Percentiles rank a stretch among this genome's conserved stretches.
phyloP scores from a whole-genome alignment of 257 asterid species.

The Przewalskia tangutica region DNA sequence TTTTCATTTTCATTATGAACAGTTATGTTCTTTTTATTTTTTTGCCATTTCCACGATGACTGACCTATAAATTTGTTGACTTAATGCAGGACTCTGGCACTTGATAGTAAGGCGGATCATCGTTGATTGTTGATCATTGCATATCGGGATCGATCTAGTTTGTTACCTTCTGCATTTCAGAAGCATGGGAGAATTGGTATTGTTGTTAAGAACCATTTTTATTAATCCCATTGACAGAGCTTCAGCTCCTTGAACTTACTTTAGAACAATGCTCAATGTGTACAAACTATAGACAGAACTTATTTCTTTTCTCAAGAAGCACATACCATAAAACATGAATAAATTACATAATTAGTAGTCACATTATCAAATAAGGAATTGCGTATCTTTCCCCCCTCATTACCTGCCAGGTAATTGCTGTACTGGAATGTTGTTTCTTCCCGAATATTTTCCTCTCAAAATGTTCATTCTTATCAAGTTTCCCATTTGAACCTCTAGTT shows the following conservation, averaged over 20 bases:
- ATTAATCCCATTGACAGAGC: background rate
- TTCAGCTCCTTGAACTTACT: background rate
- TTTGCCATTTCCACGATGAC: background rate
- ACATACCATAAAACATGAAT: background rate
- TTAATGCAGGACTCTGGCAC: constrained; percentile 37
- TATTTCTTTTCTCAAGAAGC: background rate
- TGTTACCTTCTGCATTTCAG: constrained; percentile 8
- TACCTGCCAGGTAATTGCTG: background rate
- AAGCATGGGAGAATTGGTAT: background rate
- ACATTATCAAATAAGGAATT: background rate
- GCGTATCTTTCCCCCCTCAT: constrained; percentile 4
- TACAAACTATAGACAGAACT: background rate
- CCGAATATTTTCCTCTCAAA: background rate
- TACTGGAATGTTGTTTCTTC: background rate
- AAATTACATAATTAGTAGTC: background rate
- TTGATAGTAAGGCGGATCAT: constrained; percentile 31
- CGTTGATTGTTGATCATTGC: constrained; percentile 17
- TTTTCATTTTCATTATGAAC: background rate
- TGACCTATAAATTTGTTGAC: constrained; percentile 8
- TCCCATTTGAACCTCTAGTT: background rate
- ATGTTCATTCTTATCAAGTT: background rate
- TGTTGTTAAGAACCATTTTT: background rate
- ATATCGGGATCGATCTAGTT: constrained; percentile 3
- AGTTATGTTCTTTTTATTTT: background rate
- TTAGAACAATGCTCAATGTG: constrained; percentile 1